These are phyloP conservation scores for Agastache rugosa DNA, from an alignment of 257 asterid species.

Conservation along the genomic window DNA sequence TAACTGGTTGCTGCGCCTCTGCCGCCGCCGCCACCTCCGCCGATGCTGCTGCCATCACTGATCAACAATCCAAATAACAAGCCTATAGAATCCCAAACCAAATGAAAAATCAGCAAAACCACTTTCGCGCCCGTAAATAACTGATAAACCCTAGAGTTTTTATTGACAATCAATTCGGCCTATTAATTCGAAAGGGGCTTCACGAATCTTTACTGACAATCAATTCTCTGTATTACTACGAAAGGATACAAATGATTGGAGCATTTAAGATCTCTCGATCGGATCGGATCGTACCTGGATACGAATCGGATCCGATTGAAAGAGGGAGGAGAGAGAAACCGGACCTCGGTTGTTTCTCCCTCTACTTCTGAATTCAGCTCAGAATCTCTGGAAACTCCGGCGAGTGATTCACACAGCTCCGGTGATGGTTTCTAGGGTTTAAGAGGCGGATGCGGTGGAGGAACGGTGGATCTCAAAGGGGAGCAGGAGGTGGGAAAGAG, in stretches of 20 bases:
- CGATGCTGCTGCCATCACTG: conserved; percentile 56
- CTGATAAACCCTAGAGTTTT: conserved; percentile 16
- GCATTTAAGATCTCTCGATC: conserved; percentile 39
- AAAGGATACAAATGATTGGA: neutral
- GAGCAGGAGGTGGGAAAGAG: conserved; percentile 29
- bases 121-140: neutral
- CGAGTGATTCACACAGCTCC: conserved; percentile 33
- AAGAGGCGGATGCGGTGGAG: conserved; percentile 40
- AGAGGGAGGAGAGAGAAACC: conserved; percentile 47
- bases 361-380: conserved; percentile 26
- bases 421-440: conserved; percentile 61
- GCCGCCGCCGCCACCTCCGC: conserved; percentile 49
- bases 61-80: conserved; percentile 39
- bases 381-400: conserved; percentile 10
- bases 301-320: conserved; percentile 48
- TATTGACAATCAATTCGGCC: conserved; percentile 6
- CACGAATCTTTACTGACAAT: conserved; percentile 13
- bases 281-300: conserved; percentile 58
- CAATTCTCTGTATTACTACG: neutral
- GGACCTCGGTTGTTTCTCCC: conserved; percentile 44
- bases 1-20: conserved; percentile 46
- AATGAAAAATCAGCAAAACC: conserved; percentile 31
- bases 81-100: conserved; percentile 35
- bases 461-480: conserved; percentile 40
- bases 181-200: neutral